Conservation (phyloP, 2,329 filamentous ascomycete species). For the Cladosporium cucumerinum region DNA sequence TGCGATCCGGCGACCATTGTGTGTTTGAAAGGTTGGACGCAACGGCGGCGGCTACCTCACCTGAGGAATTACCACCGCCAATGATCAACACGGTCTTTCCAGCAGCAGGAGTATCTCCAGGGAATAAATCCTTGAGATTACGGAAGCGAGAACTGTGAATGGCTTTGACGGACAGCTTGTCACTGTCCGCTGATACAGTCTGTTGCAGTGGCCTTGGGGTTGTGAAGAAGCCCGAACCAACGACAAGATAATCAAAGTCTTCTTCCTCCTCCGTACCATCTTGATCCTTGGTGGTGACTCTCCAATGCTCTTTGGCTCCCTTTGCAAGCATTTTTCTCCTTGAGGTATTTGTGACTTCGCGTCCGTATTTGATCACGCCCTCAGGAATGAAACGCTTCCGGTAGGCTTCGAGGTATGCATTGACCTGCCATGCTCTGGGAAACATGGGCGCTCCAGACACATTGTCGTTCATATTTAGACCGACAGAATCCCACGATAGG, state of each 20-base stretch:
- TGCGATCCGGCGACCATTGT: conserved; percentile 48
- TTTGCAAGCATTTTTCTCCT: not conserved
- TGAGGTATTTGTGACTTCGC: conserved; percentile 22
- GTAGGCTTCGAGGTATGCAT: conserved; percentile 68
- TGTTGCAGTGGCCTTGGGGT: conserved; percentile 56
- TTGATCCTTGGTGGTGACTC: conserved; percentile 21
- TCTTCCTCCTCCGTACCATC: conserved; percentile 20
- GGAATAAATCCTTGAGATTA: conserved; percentile 43
- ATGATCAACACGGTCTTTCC: conserved; percentile 67
- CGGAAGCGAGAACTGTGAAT: conserved; percentile 69
- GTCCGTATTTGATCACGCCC: conserved; percentile 47
- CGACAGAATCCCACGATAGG: conserved; percentile 61
- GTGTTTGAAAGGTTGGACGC: conserved; percentile 68
- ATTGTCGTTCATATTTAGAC: conserved; percentile 24
- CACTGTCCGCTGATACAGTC: conserved; percentile 31
- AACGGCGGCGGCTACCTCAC: conserved; percentile 71
- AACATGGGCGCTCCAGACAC: conserved; percentile 52
- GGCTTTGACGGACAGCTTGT: conserved; percentile 39
- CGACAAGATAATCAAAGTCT: conserved; percentile 67
- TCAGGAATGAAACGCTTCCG: conserved; percentile 53
- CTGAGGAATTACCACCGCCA: conserved; percentile 78
- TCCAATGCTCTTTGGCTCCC: conserved; percentile 21
- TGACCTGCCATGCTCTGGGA: conserved; percentile 73
- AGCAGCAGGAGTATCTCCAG: conserved; percentile 13
- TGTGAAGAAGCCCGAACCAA: conserved; percentile 76